Evolutionary conservation across 2,329 filamentous ascomycete species (phyloP).

Genomic region (Dryadomyces sulphureus): DNA sequence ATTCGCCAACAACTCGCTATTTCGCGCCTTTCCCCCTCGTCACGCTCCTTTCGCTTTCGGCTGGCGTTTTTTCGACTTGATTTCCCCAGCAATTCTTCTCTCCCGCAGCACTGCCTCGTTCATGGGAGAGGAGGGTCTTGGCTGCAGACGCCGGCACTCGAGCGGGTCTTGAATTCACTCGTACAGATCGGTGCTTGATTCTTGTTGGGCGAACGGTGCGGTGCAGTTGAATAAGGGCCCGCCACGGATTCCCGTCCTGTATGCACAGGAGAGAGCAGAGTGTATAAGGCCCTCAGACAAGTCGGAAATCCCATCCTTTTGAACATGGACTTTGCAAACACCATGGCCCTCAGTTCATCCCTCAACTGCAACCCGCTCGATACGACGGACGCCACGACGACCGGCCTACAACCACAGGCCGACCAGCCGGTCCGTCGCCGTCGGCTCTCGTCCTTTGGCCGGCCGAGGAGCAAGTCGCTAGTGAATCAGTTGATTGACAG

Average conservation of each 20-base stretch:
- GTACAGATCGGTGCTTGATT: no score
- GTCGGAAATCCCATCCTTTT: no score
- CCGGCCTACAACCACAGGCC: conserved; percentile 25
- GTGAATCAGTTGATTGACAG: conserved; percentile 46
- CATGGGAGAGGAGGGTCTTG: no score
- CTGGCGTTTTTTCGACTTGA: neutral
- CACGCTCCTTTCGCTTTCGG: neutral
- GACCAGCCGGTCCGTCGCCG: conserved; percentile 22
- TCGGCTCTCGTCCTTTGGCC: conserved; percentile 42
- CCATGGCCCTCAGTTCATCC: conserved; percentile 10
- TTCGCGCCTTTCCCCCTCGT: neutral
- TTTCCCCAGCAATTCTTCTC: neutral
- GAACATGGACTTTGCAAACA: conserved; percentile 2
- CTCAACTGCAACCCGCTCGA: conserved; percentile 10
- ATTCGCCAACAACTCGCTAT: neutral
- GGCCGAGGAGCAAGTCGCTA: conserved; percentile 39
- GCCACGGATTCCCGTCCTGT: no score
- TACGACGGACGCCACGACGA: conserved; percentile 23
- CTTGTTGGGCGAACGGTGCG: neutral
- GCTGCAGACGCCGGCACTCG: neutral
- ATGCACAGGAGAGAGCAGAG: no score
- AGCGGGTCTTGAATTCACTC: neutral
- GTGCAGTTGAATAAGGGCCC: neutral
- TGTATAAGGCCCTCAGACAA: no score
- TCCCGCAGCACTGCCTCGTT: no score